phyloP scores from a whole-genome alignment of 2,329 filamentous ascomycete species.

The Colletotrichum sidae region DNA sequence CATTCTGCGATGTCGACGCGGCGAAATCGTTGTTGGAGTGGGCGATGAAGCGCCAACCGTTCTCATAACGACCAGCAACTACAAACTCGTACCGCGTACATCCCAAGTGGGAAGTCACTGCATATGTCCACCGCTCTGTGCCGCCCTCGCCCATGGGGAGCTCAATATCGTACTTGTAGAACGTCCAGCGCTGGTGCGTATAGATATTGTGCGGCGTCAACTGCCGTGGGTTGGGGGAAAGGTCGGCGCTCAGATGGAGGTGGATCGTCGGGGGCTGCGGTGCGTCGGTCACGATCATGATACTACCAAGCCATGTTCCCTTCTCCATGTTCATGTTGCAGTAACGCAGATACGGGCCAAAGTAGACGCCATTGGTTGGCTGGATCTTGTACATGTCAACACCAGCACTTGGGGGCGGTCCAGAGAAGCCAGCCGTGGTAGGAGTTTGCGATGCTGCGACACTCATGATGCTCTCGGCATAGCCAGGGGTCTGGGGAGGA shows the following conservation, averaged over 20 bases:
- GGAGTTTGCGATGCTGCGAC: conserved; percentile 80
- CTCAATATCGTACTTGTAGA: conserved; percentile 94
- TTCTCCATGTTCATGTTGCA: conserved; percentile 97
- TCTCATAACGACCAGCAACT: conserved; percentile 89
- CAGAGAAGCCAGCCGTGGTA: conserved; percentile 84
- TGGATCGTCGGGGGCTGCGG: conserved; percentile 96
- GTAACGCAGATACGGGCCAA: conserved; percentile 94
- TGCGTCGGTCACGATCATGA: conserved; percentile 90
- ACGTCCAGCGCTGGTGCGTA: conserved; percentile 92
- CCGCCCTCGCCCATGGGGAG: conserved; percentile 87
- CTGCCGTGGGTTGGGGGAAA: conserved; percentile 93
- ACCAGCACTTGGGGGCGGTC: conserved; percentile 87
- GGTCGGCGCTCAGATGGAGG: conserved; percentile 87
- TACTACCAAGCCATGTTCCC: conserved; percentile 92
- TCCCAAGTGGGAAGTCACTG: conserved; percentile 94
- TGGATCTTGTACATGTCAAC: conserved; percentile 94
- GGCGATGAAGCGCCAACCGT: conserved; percentile 94
- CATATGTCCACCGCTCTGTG: conserved; percentile 94
- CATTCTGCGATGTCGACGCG: conserved; percentile 85
- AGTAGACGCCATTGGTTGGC: conserved; percentile 97
- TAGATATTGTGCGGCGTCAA: conserved; percentile 85
- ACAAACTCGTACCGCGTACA: conserved; percentile 99
- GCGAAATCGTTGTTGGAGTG: conserved; percentile 98
- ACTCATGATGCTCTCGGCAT: conserved; percentile 87
- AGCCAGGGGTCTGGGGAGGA: conserved; percentile 84